Conservation (phyloP, 2,329 filamentous ascomycete species). For the Madurella mycetomatis region DNA sequence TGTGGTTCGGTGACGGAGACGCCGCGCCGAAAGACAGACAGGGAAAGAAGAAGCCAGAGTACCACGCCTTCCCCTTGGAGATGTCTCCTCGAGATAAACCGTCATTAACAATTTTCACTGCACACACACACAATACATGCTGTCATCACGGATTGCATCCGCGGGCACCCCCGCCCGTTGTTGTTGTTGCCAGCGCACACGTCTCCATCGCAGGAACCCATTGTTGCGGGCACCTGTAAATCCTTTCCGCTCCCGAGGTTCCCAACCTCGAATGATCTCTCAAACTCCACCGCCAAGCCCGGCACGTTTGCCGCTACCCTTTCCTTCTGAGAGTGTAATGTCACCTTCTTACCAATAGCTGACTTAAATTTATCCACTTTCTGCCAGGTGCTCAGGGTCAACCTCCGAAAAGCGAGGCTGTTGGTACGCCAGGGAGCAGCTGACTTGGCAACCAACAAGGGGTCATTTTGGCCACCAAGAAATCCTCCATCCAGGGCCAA, state of each 20-base stretch:
- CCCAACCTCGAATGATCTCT: constrained; percentile 6
- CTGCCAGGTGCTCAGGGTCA: background rate
- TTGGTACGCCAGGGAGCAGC: background rate
- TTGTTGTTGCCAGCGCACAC: constrained; percentile 1
- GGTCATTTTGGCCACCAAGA: too few species aligned
- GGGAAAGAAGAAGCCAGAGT: constrained; percentile 5
- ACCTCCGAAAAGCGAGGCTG: background rate
- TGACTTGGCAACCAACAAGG: background rate
- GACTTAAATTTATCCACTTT: constrained; percentile 12
- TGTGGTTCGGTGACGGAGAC: constrained; percentile 4
- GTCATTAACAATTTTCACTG: background rate
- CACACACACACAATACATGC: background rate
- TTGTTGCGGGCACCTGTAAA: background rate
- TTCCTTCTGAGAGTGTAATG: background rate
- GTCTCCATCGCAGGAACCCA: background rate
- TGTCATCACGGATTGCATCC: too few species aligned
- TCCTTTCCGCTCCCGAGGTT: constrained; percentile 2
- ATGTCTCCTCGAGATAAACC: too few species aligned
- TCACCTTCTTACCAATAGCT: background rate
- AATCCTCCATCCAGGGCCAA: too few species aligned
- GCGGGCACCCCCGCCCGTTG: background rate
- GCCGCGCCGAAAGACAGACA: constrained; percentile 8
- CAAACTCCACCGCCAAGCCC: constrained; percentile 8
- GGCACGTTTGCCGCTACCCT: background rate
- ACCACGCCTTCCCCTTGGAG: background rate